Base-by-base conservation (phyloP, 768 basidiomycete species). In the Boletus sp. region DNA sequence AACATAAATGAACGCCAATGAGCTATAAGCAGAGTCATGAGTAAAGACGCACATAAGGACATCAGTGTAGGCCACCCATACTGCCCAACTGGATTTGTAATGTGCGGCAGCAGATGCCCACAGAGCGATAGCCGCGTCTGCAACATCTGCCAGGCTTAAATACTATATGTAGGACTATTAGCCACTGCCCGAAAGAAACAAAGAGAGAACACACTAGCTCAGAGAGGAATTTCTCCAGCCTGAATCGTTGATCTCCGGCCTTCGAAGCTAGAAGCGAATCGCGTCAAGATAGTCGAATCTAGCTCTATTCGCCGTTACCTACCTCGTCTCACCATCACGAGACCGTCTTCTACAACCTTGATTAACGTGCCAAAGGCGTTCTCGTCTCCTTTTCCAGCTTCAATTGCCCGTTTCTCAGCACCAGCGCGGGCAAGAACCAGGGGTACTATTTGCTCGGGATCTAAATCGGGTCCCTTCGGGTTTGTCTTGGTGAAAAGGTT, bases 171-270 rank as follows among this genome's bases (percentile, higher is more conserved):
- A 54, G 5, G 32, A 37, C 5, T 18, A 48, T 64, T 28, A 55
- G 15, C 29, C n/a, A 37, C 11, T 15, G 17, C 36, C 14, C 36
- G 7, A 49, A 50, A n/a, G 30, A 50, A 29, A n/a, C 2, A 10
- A 30, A 29, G 30, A 35, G 33, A 47, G 14, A 7, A 79, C 90
- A 60, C 66, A 96, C 95, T 48, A 91, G 75, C 46, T 83, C 80
- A 40, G 87, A 80, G 17, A 95, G 77, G 67, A 86, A 92, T 63
- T 89, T 94, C 69, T 99, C 95, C 32, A 98, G 73, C 47, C 89
- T 83, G 48, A 92, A 75, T 44, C 84, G 82, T 3, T 86, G 76
- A 71, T 98, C 96, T 3, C 93, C 92, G 4, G 75, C 68, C 57
- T 81, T 79, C 0, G 83, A 82, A 32, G 81, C 88, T 90, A 59